Base-by-base conservation (phyloP, 1,284 basidiomycete species). In the Thelephora terrestris region DNA sequence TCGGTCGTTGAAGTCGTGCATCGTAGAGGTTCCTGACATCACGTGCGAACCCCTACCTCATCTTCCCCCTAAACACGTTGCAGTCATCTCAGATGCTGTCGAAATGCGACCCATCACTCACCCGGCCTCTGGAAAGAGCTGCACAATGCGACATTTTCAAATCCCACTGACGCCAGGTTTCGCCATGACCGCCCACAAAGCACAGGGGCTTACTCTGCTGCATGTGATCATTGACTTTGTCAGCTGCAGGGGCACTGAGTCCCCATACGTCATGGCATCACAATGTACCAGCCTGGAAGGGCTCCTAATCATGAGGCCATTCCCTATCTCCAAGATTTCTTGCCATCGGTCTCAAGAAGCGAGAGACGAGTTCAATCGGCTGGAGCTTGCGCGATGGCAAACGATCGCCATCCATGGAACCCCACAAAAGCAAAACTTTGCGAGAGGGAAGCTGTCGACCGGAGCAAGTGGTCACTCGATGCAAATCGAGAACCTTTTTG, bases 241-340 rank as follows among this genome's bases (percentile, higher is more conserved):
- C 6, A 43, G 46, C 20, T 53, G 47, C 16, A 16, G 21, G 1
- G 48, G 47, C 0, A 46, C 45, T 1, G 49, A 57, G 27, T 20
- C 48, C 2, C 50, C 53, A 2, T 58, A 58, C 37, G 56, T 57
- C 16, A 58, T 58, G 57, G 20, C 55, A 0, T 58, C 57, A 12
- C 42, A 55, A 0, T 56, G 49, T 2, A 50, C 21, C 16, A 47
- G 50, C 2, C 43, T 58, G 2, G 47, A 48, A 3, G 56, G 56
- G 0, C 35, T 57, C 2, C 17, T 55, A 1, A 54, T 59, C 9
- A 43, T 58, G 3, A 49, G 54, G 1, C 50, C 50, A 2, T 58
- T 58, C 36, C 20, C 38, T 2, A 45, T 32, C 2, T 18, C 9
- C 1, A 52, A 44, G 35, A 52, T 52, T 12, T 38, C 24, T 1